These are phyloP conservation scores for Metarhizium brunneum DNA, from an alignment of 2,329 filamentous ascomycete species.

Conservation along the genomic window DNA sequence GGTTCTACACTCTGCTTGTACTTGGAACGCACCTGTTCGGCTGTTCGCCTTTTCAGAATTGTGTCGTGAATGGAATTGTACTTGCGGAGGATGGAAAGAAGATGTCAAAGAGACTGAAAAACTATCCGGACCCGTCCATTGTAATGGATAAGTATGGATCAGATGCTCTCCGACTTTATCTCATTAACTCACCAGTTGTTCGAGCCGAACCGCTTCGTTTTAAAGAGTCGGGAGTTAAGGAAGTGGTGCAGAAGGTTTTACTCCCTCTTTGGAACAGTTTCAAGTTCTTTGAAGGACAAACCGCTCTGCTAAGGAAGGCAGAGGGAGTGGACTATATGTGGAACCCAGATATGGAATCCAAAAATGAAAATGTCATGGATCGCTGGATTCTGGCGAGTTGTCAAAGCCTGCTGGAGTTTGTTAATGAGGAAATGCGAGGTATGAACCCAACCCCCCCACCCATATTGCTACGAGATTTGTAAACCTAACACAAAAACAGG, in stretches of 20 bases:
- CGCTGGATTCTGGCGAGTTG: constrained; percentile 89
- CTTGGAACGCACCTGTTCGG: constrained; percentile 83
- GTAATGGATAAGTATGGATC: constrained; percentile 86
- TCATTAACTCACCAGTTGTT: constrained; percentile 95
- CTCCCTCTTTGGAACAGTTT: constrained; percentile 94
- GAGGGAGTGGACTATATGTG: constrained; percentile 69
- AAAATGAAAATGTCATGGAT: constrained; percentile 89
- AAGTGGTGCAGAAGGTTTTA: constrained; percentile 86
- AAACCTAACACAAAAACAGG: constrained; percentile 22
- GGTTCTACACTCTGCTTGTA: constrained; percentile 92
- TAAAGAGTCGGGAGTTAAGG: constrained; percentile 86
- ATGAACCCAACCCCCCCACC: constrained; percentile 23
- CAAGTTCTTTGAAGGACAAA: constrained; percentile 91
- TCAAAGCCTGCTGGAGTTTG: constrained; percentile 83
- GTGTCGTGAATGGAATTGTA: constrained; percentile 92
- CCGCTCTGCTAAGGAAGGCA: constrained; percentile 76
- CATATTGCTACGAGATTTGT: neutral
- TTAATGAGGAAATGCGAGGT: constrained; percentile 85
- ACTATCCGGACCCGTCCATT: constrained; percentile 79
- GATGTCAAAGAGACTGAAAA: constrained; percentile 96
- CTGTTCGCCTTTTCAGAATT: constrained; percentile 82
- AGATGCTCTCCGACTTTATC: constrained; percentile 85
- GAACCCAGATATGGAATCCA: constrained; percentile 63
- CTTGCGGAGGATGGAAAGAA: constrained; percentile 94
- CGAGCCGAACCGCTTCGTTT: constrained; percentile 84